Conservation (phyloP, 1,284 basidiomycete species). For the Boletus subluridellus region DNA sequence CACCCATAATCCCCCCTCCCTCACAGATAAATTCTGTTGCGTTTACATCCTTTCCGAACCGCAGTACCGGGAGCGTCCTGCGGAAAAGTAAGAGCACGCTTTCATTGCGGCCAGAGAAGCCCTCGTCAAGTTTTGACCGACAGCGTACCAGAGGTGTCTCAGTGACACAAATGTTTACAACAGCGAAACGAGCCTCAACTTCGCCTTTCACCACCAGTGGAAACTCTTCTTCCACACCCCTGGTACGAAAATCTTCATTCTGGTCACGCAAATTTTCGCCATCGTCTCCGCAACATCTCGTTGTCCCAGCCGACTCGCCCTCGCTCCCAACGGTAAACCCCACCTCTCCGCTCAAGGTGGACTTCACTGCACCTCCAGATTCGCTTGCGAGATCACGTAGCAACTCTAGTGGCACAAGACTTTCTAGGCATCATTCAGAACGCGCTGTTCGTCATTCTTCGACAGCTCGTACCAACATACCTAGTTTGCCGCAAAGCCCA, state of each 20-base stretch:
- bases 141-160: conserved; percentile 44
- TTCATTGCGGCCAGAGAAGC: conserved; percentile 16
- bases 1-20: conserved; percentile 15
- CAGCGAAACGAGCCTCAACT: conserved; percentile 44
- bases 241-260: conserved; percentile 56
- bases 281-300: conserved; percentile 21
- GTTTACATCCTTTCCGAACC: conserved; percentile 19
- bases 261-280: conserved; percentile 43
- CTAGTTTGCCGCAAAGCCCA: conserved; percentile 16
- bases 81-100: conserved; percentile 30
- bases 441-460: conserved; percentile 31
- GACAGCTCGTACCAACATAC: conserved; percentile 8
- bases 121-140: conserved; percentile 28
- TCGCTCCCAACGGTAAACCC: conserved; percentile 50
- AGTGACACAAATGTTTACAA: conserved; percentile 39
- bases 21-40: conserved; percentile 24
- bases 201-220: conserved; percentile 12
- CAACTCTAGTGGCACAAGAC: conserved; percentile 35
- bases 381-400: conserved; percentile 24
- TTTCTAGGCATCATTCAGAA: conserved; percentile 54
- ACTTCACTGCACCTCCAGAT: conserved; percentile 32
- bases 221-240: conserved; percentile 33
- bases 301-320: conserved; percentile 31
- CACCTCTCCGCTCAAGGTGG: conserved; percentile 51
- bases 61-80: conserved; percentile 18